These are phyloP conservation scores for Chionographis japonica DNA, from an alignment of 106 monocot genomes.

Conservation along the genomic window DNA sequence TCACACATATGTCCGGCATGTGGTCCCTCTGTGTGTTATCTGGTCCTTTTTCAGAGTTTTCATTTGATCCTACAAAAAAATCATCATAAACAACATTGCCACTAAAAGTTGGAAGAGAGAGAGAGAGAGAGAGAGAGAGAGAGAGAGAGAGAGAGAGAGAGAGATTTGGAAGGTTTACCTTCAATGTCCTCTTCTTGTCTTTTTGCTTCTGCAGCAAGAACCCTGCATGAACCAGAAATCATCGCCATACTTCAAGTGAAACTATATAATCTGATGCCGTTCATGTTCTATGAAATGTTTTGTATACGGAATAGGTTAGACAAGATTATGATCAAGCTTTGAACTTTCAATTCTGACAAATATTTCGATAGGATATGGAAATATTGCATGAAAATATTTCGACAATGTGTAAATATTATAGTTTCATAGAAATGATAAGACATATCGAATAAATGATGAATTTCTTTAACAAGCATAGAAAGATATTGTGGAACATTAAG, in stretches of 20 bases:
- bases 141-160: neutral
- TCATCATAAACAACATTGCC: neutral
- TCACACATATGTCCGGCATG: conserved; percentile 87
- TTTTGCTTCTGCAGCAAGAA: conserved; percentile 77
- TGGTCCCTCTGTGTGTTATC: conserved; percentile 49
- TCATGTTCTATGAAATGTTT: neutral
- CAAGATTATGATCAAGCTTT: too few species aligned
- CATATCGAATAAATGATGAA: too few species aligned
- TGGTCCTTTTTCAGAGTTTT: conserved; percentile 29
- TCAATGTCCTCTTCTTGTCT: conserved; percentile 57
- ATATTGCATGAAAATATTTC: too few species aligned
- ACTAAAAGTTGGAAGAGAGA: neutral
- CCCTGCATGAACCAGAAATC: conserved; percentile 38
- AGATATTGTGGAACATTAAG: too few species aligned
- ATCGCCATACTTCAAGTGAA: neutral
- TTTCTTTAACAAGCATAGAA: too few species aligned
- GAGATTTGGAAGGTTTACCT: conserved; percentile 31
- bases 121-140: neutral
- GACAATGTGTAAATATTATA: too few species aligned
- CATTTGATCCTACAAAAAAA: conserved; percentile 34
- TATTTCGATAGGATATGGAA: too few species aligned
- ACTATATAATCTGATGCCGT: neutral
- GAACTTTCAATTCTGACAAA: too few species aligned
- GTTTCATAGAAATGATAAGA: too few species aligned
- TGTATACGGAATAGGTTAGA: too few species aligned